A percentile compares a stretch with the other conserved stretches of the same genome.
Conservation (phyloP, 2,329 filamentous ascomycete genomes). For the Curvularia eragrostidis region DNA sequence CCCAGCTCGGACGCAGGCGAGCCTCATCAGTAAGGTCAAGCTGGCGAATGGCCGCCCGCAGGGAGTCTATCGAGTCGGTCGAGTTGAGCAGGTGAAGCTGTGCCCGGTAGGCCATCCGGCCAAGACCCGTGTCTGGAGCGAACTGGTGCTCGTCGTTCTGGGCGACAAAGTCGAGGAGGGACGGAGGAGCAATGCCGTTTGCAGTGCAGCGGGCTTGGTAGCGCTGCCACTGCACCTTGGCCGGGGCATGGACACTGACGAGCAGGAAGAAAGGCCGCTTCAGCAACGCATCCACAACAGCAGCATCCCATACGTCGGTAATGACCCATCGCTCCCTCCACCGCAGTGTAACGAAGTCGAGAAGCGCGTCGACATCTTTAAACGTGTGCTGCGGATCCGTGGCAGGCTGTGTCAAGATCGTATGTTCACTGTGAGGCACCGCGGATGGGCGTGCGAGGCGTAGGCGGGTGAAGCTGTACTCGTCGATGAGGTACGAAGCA, state of each 20-base stretch:
- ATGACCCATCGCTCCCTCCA: conserved; percentile 89
- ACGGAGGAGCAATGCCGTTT: conserved; percentile 58
- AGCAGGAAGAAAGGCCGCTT: conserved; percentile 91
- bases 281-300: conserved; percentile 74
- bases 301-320: conserved; percentile 78
- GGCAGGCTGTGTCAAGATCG: conserved; percentile 4
- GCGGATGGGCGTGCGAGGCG: conserved; percentile 58
- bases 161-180: conserved; percentile 66
- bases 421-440: conserved; percentile 38
- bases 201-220: conserved; percentile 67
- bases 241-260: conserved; percentile 87
- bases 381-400: conserved; percentile 48
- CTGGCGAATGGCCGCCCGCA: conserved; percentile 74
- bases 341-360: conserved; percentile 83
- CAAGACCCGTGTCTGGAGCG: conserved; percentile 66
- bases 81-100: conserved; percentile 88
- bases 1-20: conserved; percentile 88
- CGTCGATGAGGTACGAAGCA: conserved; percentile 82
- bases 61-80: conserved; percentile 71
- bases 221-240: conserved; percentile 82
- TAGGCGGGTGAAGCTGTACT: conserved; percentile 81
- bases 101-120: conserved; percentile 79
- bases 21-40: conserved; percentile 79
- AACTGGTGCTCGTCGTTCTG: conserved; percentile 79
- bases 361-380: conserved; percentile 66